A percentile compares a stretch with the other conserved stretches of the same genome.
Conservation (phyloP, 108 stramenopile species). For the Cylindrotheca closterium region DNA sequence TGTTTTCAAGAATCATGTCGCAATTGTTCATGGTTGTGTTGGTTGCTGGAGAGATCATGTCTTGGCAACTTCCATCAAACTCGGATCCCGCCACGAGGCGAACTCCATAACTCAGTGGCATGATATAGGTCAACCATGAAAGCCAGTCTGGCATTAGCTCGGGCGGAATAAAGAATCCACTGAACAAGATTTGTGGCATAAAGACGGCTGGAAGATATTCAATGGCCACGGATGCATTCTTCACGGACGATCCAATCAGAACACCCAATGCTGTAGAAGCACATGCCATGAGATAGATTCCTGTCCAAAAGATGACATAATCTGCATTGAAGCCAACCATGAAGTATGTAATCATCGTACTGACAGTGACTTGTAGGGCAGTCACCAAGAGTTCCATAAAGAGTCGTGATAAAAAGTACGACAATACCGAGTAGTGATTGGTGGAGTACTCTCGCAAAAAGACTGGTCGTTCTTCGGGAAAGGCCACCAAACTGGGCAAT, state of each 20-base stretch:
- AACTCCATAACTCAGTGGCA: constrained; percentile 58
- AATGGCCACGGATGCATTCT: constrained; percentile 50
- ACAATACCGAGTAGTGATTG: constrained; percentile 62
- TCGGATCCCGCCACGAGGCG: constrained; percentile 49
- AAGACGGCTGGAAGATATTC: constrained; percentile 66
- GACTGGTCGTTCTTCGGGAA: constrained; percentile 57
- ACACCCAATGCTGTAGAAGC: constrained; percentile 52
- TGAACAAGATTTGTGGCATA: constrained; percentile 79
- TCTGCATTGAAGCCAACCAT: constrained; percentile 43
- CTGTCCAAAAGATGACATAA: constrained; percentile 27
- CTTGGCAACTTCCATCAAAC: constrained; percentile 47
- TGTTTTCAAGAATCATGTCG: constrained; percentile 36
- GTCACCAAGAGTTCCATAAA: constrained; percentile 41
- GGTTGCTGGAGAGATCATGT: constrained; percentile 15
- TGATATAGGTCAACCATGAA: constrained; percentile 78
- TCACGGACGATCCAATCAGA: constrained; percentile 49
- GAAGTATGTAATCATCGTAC: constrained; percentile 34
- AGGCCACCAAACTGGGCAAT: constrained; percentile 43
- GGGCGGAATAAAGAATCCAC: constrained; percentile 60
- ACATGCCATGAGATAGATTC: constrained; percentile 40
- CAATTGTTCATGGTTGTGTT: constrained; percentile 48
- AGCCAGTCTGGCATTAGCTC: constrained; percentile 37
- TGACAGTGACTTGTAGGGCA: constrained; percentile 30
- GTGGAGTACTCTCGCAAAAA: constrained; percentile 80
- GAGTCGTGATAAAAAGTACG: constrained; percentile 60